phyloP scores from a whole-genome alignment of 345 rosid genomes.

The Citrus cavaleriei region DNA sequence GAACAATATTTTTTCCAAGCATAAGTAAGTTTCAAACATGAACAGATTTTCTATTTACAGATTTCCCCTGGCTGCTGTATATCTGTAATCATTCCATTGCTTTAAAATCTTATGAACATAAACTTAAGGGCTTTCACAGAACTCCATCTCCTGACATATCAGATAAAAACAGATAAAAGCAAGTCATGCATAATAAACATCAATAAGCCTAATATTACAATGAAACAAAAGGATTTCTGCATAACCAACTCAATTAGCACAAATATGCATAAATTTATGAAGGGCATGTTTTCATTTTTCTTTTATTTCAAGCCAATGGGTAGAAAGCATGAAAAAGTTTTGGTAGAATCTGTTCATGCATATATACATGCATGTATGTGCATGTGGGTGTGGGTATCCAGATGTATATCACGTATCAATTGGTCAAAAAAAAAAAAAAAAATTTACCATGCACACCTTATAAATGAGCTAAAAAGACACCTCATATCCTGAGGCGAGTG shows the following conservation, averaged over 20 bases:
- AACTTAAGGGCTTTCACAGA: constrained; percentile 40
- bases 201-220: not conserved
- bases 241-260: not conserved
- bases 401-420: not conserved
- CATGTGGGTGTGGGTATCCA: no score
- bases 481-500: not conserved
- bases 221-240: not conserved
- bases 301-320: not conserved
- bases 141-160: constrained; percentile 44
- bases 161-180: not conserved
- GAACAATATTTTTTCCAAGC: constrained; percentile 8
- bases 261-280: not conserved
- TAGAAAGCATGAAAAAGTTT: not conserved
- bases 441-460: not conserved
- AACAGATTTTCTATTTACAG: constrained; percentile 25
- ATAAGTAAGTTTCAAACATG: constrained; percentile 8
- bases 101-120: constrained; percentile 4
- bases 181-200: constrained; percentile 1
- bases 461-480: not conserved
- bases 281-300: not conserved
- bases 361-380: not conserved
- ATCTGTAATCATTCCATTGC: constrained; percentile 16
- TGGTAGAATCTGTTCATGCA: not conserved
- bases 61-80: constrained; percentile 5
- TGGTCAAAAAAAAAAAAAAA: not conserved